Conservation (phyloP, 1,139 yeast species). For the Spathaspora sp. region DNA sequence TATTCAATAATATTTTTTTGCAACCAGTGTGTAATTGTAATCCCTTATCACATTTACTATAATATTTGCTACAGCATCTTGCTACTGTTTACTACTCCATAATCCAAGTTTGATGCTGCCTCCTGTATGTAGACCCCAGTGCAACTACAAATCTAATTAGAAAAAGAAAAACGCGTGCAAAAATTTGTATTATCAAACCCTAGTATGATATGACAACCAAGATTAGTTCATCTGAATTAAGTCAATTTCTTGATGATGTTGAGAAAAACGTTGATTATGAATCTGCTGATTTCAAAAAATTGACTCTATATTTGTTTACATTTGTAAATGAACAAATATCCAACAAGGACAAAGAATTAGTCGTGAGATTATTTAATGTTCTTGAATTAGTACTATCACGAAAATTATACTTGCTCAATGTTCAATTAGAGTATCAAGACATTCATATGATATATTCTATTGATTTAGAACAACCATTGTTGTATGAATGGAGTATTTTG, state of each 20-base stretch:
- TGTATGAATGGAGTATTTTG: slow-evolving; percentile 35
- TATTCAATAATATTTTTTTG: too few relatives aligned
- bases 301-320: slow-evolving; percentile 33
- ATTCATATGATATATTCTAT: slow-evolving; percentile 11
- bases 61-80: too few relatives aligned
- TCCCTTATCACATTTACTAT: too few relatives aligned
- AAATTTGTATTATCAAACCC: too few relatives aligned
- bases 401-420: slow-evolving; percentile 15
- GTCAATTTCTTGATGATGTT: slow-evolving; percentile 37
- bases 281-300: slow-evolving; percentile 36
- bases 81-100: too few relatives aligned
- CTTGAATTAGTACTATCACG: slow-evolving; percentile 15
- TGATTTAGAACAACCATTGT: slow-evolving; percentile 5
- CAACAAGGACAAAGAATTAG: slow-evolving; percentile 6
- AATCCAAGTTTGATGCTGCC: too few relatives aligned
- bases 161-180: too few relatives aligned
- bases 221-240: slow-evolving; percentile 27
- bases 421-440: slow-evolving; percentile 13
- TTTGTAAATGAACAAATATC: slow-evolving; percentile 28
- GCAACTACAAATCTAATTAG: too few relatives aligned
- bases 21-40: too few relatives aligned
- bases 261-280: slow-evolving; percentile 31
- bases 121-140: too few relatives aligned
- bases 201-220: slow-evolving; percentile 7
- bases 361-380: slow-evolving; percentile 9